Evolutionary conservation across 768 basidiomycete genomes (phyloP), one percentile per base, ranked within the genome.

Genomic region (Boletus tomentosulus): DNA sequence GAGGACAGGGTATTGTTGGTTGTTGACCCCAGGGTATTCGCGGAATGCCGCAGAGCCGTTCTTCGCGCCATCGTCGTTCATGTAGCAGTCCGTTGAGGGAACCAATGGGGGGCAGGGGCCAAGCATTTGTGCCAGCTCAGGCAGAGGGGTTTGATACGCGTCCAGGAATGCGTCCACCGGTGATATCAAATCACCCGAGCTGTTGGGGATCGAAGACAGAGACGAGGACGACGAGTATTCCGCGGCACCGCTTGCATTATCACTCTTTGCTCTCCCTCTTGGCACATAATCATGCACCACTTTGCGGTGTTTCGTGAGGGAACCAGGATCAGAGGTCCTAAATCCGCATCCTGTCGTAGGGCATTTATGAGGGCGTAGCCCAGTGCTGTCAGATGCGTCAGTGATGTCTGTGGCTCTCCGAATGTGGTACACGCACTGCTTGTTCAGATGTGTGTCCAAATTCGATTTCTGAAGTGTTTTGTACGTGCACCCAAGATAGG

Each of bases 401-500:
- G 57, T 6, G 3, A n/a, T 10, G 27, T 2, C 3, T n/a, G 19
- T 22, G n/a, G 30, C 24, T 0, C 11, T 13, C 27, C 15, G 35
- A 38, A 24, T 12, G 33, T 44, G 15, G 24, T 3, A 27, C n/a
- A 66, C 70, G 55, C 48, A 71, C 70, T 73, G 72, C 3, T 51
- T 60, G 13, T 64, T 65, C 24, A 63, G 16, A 30, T 72, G 71
- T 0, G 60, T 65, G 0, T 35, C n/a, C 2, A 72, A 25, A 30
- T 70, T 72, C 0, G 65, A 67, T 67, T 51, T 67, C 51, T 22
- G 58, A 57, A 16, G 64, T 33, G 65, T 33, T 57, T 66, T 58
- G 49, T 58, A 63, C 0, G 22, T 11, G 37, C 71, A 72, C 3
- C 50, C 60, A 0, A 27, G 9, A 27, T 61, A 46, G 4, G 63